phyloP scores from a whole-genome alignment of 257 asterid species.

The Knoxia roxburghii region DNA sequence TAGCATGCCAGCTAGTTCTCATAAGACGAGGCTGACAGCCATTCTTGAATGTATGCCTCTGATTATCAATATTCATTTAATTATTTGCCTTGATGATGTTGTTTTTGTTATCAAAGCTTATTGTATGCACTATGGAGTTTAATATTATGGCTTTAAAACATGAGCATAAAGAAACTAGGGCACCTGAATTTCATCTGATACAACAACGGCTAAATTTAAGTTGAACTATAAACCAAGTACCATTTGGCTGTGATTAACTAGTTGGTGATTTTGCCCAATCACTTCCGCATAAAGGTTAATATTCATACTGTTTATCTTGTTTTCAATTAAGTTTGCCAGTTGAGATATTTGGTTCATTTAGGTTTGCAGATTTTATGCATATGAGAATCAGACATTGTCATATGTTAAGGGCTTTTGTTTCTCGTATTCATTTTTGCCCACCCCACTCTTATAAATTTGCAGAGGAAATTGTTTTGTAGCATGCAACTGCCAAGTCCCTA shows the following conservation, averaged over 20 bases:
- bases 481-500: slow-evolving; percentile 80
- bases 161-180: neutral
- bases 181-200: neutral
- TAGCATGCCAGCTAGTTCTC: slow-evolving; percentile 70
- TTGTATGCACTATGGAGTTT: neutral
- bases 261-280: too few relatives aligned
- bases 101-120: neutral
- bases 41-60: slow-evolving; percentile 72
- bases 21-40: slow-evolving; percentile 84
- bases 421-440: too few relatives aligned
- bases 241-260: too few relatives aligned
- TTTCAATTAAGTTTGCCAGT: too few relatives aligned
- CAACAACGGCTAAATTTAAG: neutral
- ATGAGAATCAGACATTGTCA: too few relatives aligned
- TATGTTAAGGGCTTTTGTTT: too few relatives aligned
- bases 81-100: slow-evolving; percentile 9
- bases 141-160: neutral
- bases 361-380: too few relatives aligned
- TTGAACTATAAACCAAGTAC: too few relatives aligned
- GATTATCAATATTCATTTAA: slow-evolving; percentile 11
- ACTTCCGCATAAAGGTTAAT: too few relatives aligned
- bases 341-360: too few relatives aligned
- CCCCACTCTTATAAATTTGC: slow-evolving; percentile 86
- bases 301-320: too few relatives aligned
- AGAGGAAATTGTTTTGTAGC: slow-evolving; percentile 95